These are phyloP conservation scores for Tylopilus sp. DNA, from an alignment of 1,284 basidiomycete species.

Conservation along the genomic window DNA sequence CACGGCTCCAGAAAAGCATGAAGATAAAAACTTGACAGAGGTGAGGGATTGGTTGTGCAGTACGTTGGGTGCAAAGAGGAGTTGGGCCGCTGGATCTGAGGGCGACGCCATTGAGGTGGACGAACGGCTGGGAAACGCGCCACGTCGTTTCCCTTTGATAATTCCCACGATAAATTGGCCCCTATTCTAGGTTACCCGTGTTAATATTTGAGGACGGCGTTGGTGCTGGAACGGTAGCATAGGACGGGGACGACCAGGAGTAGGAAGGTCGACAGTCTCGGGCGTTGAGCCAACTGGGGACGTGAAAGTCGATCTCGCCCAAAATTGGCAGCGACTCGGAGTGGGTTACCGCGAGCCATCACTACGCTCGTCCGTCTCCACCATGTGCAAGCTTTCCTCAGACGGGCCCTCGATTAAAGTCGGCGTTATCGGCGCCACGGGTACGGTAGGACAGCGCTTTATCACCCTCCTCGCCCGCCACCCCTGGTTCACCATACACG, in stretches of 20 bases:
- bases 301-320: too few relatives aligned
- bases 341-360: neutral
- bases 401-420: slow-evolving; percentile 59
- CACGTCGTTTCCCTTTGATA: neutral
- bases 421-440: slow-evolving; percentile 94
- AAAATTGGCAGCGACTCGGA: too few relatives aligned
- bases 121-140: neutral
- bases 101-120: slow-evolving; percentile 26
- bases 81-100: slow-evolving; percentile 53
- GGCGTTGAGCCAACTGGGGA: too few relatives aligned
- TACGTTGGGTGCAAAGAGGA: slow-evolving; percentile 69
- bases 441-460: slow-evolving; percentile 94
- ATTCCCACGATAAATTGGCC: slow-evolving; percentile 17
- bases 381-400: slow-evolving; percentile 19
- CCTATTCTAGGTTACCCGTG: too few relatives aligned
- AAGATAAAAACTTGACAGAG: slow-evolving; percentile 70
- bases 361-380: neutral
- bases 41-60: slow-evolving; percentile 62
- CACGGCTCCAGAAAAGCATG: slow-evolving; percentile 79
- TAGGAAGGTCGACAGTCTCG: too few relatives aligned
- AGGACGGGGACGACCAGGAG: too few relatives aligned
- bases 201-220: too few relatives aligned
- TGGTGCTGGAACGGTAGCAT: too few relatives aligned
- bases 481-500: slow-evolving; percentile 87
- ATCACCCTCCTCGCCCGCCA: slow-evolving; percentile 86